These are phyloP conservation scores for Rhododendron griersonianum DNA, from an alignment of 148 eudicot genomes.

Conservation along the genomic window DNA sequence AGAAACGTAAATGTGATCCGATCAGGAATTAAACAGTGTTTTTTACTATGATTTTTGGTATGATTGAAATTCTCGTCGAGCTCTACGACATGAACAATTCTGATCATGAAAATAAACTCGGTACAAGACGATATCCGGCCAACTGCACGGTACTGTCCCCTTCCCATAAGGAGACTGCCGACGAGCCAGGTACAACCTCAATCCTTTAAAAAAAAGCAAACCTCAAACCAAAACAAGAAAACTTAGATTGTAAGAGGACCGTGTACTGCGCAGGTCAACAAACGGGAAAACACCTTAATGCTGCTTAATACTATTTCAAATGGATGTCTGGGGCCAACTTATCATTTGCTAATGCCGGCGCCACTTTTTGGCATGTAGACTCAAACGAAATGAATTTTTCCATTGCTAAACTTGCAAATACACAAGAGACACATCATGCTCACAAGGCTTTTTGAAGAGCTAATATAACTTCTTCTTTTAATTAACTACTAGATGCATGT, in stretches of 20 bases:
- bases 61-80: too few species aligned
- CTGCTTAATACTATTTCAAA: too few species aligned
- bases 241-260: background rate
- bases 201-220: background rate
- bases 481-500: background rate
- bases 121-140: too few species aligned
- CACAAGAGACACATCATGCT: background rate
- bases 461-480: too few species aligned
- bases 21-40: too few species aligned
- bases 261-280: background rate
- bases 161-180: too few species aligned
- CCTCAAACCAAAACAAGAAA: background rate
- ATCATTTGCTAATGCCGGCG: background rate
- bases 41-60: too few species aligned
- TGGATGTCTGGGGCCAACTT: too few species aligned
- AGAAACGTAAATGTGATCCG: too few species aligned
- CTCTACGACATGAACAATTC: too few species aligned
- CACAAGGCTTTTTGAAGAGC: background rate
- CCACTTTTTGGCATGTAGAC: background rate
- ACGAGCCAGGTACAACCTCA: background rate
- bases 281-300: background rate
- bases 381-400: background rate
- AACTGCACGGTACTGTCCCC: too few species aligned
- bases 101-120: too few species aligned
- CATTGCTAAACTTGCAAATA: background rate